phyloP scores from a whole-genome alignment of 1,284 basidiomycete genomes.

The Rhodotorula mucilaginosa region DNA sequence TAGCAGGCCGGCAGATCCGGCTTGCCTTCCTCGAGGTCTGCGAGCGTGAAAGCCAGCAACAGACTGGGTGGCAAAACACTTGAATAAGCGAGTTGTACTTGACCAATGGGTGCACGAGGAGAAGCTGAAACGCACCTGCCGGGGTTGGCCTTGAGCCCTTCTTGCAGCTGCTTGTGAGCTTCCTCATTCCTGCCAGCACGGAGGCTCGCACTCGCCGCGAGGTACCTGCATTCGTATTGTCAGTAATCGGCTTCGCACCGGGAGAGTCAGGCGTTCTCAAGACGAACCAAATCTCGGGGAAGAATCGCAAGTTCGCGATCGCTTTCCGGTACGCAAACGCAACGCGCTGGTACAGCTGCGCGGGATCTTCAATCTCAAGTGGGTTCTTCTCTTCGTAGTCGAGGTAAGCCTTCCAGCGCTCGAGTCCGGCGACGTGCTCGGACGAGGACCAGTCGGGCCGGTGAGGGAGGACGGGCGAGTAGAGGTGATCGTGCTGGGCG shows the following conservation, averaged over 20 bases:
- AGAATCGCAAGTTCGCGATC: slow-evolving; percentile 85
- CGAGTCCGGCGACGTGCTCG: slow-evolving; percentile 69
- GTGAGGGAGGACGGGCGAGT: slow-evolving; percentile 58
- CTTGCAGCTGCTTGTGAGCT: slow-evolving; percentile 72
- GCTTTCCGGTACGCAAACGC: slow-evolving; percentile 84
- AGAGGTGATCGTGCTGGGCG: slow-evolving; percentile 52
- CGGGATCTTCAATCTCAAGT: slow-evolving; percentile 78
- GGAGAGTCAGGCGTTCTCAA: background rate
- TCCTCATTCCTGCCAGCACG: slow-evolving; percentile 77
- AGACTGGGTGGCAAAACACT: slow-evolving; percentile 58
- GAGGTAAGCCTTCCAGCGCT: slow-evolving; percentile 85
- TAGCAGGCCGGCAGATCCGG: slow-evolving; percentile 45
- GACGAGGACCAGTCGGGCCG: slow-evolving; percentile 65
- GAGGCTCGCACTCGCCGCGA: slow-evolving; percentile 78
- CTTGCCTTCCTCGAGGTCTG: slow-evolving; percentile 72
- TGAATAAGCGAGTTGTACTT: slow-evolving; percentile 2
- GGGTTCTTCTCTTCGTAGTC: slow-evolving; percentile 97
- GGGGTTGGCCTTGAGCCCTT: slow-evolving; percentile 85
- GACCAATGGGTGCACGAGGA: too few relatives aligned
- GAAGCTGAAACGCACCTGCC: slow-evolving; percentile 63
- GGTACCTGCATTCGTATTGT: slow-evolving; percentile 61
- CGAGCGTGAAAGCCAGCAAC: slow-evolving; percentile 81
- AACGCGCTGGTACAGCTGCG: slow-evolving; percentile 66
- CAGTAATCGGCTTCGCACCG: background rate
- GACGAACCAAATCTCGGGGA: slow-evolving; percentile 68